Base-by-base conservation (phyloP, 768 basidiomycete species). In the Suillus bovinus region DNA sequence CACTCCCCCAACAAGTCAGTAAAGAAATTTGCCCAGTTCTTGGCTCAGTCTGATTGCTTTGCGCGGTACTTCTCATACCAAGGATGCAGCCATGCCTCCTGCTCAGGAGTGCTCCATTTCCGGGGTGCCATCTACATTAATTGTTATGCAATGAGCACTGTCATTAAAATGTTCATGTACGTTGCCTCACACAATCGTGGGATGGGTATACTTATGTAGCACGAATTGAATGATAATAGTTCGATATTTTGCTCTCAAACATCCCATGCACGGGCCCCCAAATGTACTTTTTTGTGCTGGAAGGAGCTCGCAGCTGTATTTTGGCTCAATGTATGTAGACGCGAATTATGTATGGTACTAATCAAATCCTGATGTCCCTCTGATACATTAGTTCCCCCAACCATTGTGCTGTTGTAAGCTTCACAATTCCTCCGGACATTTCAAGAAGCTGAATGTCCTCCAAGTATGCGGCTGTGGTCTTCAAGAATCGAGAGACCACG, bases 201-300 rank as follows among this genome's bases (percentile, higher is more conserved):
- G 46, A 47, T 47, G 46, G 46, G 46, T 47, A 47, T 47, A 47
- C 46, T 47, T 47, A 47, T 47, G 46, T 47, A 47, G 46, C 46
- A 47, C 13, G 3, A 47, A 24, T 47, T 47, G 46, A 47, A 47
- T 47, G 46, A 47, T 47, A 47, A 47, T 24, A 47, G 46, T 47
- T 47, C 22, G 22, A 46, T 24, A 24, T 24, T 47, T 14, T 14
- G 46, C 46, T 47, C 46, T 47, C 46, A 47, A 47, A 47, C 22
- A 47, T 47, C 46, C 13, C 46, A 47, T 3, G 13, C 46, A 47
- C 3, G 22, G 46, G 46, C 46, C 46, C 24, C 46, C 24, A 7
- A 47, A 47, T 47, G 46, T 3, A 47, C 46, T 20, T 46, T 42
- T 46, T 24, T 46, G n/a, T 11, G 11, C 5, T 46, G 44, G 44